Conservation (phyloP, 2,329 filamentous ascomycete genomes). For the Claviceps humidiphila region DNA sequence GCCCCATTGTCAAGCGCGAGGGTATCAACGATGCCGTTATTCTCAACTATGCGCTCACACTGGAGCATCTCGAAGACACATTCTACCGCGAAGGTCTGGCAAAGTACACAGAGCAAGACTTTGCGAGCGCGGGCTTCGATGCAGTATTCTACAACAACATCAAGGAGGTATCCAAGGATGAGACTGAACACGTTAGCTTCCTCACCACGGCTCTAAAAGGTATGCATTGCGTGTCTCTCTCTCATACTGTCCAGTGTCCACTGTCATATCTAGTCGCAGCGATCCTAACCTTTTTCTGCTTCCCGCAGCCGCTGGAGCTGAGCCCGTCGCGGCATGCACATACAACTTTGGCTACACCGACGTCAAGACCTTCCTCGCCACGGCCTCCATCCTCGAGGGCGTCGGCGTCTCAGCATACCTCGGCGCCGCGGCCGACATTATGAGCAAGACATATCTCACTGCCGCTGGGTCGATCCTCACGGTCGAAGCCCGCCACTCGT, state of each 20-base stretch:
- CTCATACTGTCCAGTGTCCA: too few relatives aligned
- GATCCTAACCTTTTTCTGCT: neutral
- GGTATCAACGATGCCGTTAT: conserved; percentile 18
- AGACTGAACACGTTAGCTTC: conserved; percentile 41
- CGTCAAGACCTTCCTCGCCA: conserved; percentile 44
- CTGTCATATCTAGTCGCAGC: too few relatives aligned
- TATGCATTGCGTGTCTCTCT: neutral
- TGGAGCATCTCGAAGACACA: conserved; percentile 45
- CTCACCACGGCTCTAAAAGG: conserved; percentile 29
- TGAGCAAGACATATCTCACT: conserved; percentile 41
- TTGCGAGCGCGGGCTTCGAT: conserved; percentile 36
- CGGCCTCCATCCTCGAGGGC: conserved; percentile 51
- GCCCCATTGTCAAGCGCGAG: conserved; percentile 8
- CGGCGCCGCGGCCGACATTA: conserved; percentile 47
- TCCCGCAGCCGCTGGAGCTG: conserved; percentile 22
- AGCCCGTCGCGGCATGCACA: conserved; percentile 37
- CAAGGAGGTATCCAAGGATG: conserved; percentile 41
- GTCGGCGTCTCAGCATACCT: conserved; percentile 51
- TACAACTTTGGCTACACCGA: conserved; percentile 49
- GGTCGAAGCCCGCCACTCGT: conserved; percentile 50
- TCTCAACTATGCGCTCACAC: conserved; percentile 33
- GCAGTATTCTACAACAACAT: conserved; percentile 44
- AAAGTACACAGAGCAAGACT: conserved; percentile 41
- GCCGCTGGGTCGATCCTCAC: conserved; percentile 50
- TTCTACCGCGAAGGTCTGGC: conserved; percentile 49